Base-by-base conservation (phyloP, 768 basidiomycete species). In the Rhodotorula taiwanensis region DNA sequence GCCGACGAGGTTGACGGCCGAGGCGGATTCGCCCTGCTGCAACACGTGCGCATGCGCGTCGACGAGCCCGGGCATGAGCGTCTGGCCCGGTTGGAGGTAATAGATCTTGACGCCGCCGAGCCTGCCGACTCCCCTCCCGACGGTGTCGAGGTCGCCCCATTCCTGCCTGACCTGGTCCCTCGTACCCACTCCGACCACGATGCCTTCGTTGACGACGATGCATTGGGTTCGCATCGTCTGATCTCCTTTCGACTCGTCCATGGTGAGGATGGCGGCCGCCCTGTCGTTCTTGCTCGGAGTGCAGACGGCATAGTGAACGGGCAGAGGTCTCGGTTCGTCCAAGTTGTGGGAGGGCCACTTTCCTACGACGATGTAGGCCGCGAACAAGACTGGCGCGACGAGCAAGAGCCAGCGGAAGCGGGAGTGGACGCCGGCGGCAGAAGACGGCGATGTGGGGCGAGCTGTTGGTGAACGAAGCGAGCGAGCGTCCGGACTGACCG, bases 11-110 rank as follows among this genome's bases (percentile, higher is more conserved):
- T 83, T 80, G 6, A 91, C 81, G 57, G 85, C 80, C 5, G 36
- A 25, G 75, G 78, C 78, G 74, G 83, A 85, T 65, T 82, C 83
- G 1, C 89, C 90, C 67, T 89, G 87, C 34, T 82, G 79, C 39
- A 89, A 72, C 25, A 89, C 76, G 73, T 92, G 89, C 0, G 84
- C 88, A 75, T 91, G 89, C 0, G 88, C 83, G 74, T 91, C 89
- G 30, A 62, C 65, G 39, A 68, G 31, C 0, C 66, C 66, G 0
- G 66, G 66, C 0, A 64, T 25, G 3, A 68, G 6, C 9, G 55
- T 51, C 34, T 63, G 30, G 0, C 58, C 62, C 28, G 43, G 25
- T 18, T 18, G 30, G 2, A 60, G 28, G 41, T n/a, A 68, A 20
- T 23, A 28, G 27, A 67, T 60, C 31, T 53, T 47, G 25, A 56